Percentiles rank a stretch among this genome's conserved stretches.
Conservation (phyloP, 1,284 basidiomycete species). For the Meripilus lineatus region DNA sequence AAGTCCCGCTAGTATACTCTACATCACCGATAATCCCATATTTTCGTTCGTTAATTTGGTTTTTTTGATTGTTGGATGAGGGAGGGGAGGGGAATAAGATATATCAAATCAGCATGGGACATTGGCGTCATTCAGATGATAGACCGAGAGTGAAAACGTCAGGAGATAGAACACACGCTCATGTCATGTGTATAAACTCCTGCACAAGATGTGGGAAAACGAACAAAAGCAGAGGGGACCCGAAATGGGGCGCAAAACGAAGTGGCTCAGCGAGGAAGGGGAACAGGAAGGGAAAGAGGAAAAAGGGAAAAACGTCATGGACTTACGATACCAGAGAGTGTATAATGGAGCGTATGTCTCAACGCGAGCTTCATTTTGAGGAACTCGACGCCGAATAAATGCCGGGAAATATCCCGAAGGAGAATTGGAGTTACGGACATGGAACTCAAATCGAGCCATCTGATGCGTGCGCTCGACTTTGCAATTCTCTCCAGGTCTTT, state of each 20-base stretch:
- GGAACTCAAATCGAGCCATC: conserved; percentile 51
- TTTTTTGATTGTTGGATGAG: too few species aligned
- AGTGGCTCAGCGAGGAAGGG: not conserved
- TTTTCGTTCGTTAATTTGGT: too few species aligned
- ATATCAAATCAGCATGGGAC: not conserved
- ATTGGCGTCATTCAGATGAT: not conserved
- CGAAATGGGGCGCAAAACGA: not conserved
- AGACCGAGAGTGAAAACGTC: too few species aligned
- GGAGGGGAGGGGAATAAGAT: not conserved
- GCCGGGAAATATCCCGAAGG: conserved; percentile 48
- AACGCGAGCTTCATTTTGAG: conserved; percentile 56
- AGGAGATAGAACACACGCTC: too few species aligned
- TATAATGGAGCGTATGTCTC: conserved; percentile 58
- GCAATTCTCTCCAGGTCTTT: conserved; percentile 48
- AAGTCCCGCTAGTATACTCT: conserved; percentile 35
- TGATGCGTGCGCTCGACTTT: conserved; percentile 39
- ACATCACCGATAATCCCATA: too few species aligned
- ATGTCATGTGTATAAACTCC: too few species aligned
- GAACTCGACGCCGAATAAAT: conserved; percentile 43
- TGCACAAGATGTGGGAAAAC: not conserved
- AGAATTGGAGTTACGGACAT: conserved; percentile 54
- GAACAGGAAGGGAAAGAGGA: conserved; percentile 4
- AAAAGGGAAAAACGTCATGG: conserved; percentile 2
- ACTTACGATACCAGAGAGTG: conserved; percentile 63
- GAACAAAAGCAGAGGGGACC: not conserved